Evolutionary conservation across 1,139 yeast genomes (phyloP).

Genomic region (Taphrina deformans): DNA sequence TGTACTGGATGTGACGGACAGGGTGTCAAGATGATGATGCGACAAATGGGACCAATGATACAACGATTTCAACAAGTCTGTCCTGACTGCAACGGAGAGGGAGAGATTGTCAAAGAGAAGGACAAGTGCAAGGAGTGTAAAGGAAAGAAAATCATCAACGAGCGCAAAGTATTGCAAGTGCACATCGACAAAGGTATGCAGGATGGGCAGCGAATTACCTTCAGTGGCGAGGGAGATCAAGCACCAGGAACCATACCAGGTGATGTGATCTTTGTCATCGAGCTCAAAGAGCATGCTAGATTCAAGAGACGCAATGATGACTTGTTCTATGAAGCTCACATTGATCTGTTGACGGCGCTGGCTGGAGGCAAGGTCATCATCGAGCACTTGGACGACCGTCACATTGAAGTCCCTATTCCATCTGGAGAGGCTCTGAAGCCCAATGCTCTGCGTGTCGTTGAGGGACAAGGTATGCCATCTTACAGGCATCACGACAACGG

Average conservation of each 20-base stretch:
- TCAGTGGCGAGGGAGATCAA: slow-evolving; percentile 96
- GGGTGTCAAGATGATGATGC: slow-evolving; percentile 88
- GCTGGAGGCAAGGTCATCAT: slow-evolving; percentile 92
- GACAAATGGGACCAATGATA: slow-evolving; percentile 99
- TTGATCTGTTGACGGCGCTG: slow-evolving; percentile 88
- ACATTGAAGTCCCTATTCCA: slow-evolving; percentile 72
- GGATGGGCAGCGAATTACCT: slow-evolving; percentile 87
- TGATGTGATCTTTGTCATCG: slow-evolving; percentile 88
- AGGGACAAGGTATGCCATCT: slow-evolving; percentile 94
- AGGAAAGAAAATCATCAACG: slow-evolving; percentile 84
- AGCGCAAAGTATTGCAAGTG: slow-evolving; percentile 91
- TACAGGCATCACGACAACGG: slow-evolving; percentile 54
- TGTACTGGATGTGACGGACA: slow-evolving; percentile 86
- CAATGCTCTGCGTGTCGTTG: slow-evolving; percentile 74
- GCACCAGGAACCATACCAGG: slow-evolving; percentile 95
- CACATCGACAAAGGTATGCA: slow-evolving; percentile 97
- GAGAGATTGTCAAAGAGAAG: slow-evolving; percentile 82
- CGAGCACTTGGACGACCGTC: slow-evolving; percentile 80
- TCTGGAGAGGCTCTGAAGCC: slow-evolving; percentile 96
- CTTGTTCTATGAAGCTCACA: slow-evolving; percentile 77
- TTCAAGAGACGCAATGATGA: slow-evolving; percentile 91
- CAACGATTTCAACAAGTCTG: slow-evolving; percentile 90
- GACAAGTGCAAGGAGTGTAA: slow-evolving; percentile 85
- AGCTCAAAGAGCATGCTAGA: slow-evolving; percentile 77
- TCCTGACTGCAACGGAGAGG: slow-evolving; percentile 89